These are phyloP conservation scores for Septoria linicola DNA, from an alignment of 2,329 filamentous ascomycete genomes.

Conservation along the genomic window DNA sequence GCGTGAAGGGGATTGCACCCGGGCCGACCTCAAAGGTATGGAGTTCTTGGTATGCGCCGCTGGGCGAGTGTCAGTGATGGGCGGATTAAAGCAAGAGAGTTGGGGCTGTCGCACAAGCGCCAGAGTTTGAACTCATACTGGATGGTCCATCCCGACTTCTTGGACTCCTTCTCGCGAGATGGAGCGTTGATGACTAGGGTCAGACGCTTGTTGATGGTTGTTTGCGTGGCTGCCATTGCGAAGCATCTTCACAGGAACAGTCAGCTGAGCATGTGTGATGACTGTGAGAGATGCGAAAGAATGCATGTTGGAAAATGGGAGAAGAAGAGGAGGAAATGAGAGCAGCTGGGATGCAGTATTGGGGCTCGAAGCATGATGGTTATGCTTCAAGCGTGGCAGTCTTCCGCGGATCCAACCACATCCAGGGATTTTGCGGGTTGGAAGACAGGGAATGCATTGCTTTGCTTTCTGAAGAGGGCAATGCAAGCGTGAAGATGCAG, in stretches of 20 bases:
- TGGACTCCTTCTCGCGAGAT: background rate
- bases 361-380: too few relatives aligned
- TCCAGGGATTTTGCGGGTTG: too few relatives aligned
- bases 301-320: too few relatives aligned
- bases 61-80: background rate
- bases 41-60: conserved; percentile 11
- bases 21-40: conserved; percentile 4
- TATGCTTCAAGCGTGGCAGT: too few relatives aligned
- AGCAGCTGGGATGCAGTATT: too few relatives aligned
- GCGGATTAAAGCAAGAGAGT: background rate
- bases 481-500: background rate
- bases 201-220: conserved; percentile 12
- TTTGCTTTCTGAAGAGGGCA: background rate
- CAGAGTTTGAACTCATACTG: conserved; percentile 11
- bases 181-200: conserved; percentile 8
- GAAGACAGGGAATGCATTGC: background rate
- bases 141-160: conserved; percentile 6
- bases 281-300: too few relatives aligned
- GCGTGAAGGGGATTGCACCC: conserved; percentile 6
- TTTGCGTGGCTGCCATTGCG: conserved; percentile 4
- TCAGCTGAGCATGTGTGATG: too few relatives aligned
- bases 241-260: background rate
- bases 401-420: too few relatives aligned
- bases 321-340: background rate
- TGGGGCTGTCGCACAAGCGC: conserved; percentile 3